A percentile compares a stretch with the other conserved stretches of the same genome.
These are phyloP conservation scores for Populus hybrid DNA, from an alignment of 441 rosid species.

Conservation along the genomic window DNA sequence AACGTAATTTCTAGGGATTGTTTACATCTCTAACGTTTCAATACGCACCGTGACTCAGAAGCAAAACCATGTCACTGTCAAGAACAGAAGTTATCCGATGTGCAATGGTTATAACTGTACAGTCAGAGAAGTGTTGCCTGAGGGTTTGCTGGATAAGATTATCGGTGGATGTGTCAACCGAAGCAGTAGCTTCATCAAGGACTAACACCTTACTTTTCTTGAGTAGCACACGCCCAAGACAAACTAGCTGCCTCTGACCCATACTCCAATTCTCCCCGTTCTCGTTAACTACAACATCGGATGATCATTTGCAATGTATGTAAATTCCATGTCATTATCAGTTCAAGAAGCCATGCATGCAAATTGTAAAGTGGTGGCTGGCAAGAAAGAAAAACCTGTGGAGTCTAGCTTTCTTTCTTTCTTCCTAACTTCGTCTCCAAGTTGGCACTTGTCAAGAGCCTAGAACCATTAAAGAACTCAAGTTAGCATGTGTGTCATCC, in stretches of 20 bases:
- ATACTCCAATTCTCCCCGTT: slow-evolving; percentile 98
- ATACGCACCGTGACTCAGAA: slow-evolving; percentile 61
- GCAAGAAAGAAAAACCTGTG: slow-evolving; percentile 34
- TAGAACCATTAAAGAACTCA: slow-evolving; percentile 22
- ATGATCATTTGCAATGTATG: not conserved
- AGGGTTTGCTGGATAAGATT: slow-evolving; percentile 80
- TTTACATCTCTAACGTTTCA: not conserved
- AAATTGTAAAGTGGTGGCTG: not conserved
- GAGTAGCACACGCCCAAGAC: slow-evolving; percentile 77
- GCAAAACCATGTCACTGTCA: slow-evolving; percentile 75
- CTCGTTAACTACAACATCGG: slow-evolving; percentile 49
- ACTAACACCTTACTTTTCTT: slow-evolving; percentile 81
- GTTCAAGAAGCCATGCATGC: not conserved
- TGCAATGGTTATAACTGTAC: slow-evolving; percentile 77
- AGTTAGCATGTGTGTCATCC: not conserved
- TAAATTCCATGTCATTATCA: not conserved
- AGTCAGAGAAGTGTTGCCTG: slow-evolving; percentile 56
- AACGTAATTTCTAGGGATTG: not conserved
- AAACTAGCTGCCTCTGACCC: slow-evolving; percentile 89
- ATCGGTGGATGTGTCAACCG: slow-evolving; percentile 85
- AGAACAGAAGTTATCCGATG: slow-evolving; percentile 82
- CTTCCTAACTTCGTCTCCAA: slow-evolving; percentile 78
- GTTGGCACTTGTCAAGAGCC: slow-evolving; percentile 89
- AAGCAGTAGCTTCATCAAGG: slow-evolving; percentile 97
- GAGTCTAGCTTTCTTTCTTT: slow-evolving; percentile 73